Base-by-base conservation (phyloP, 352 stramenopile species). In the Phytophthora ramorum region DNA sequence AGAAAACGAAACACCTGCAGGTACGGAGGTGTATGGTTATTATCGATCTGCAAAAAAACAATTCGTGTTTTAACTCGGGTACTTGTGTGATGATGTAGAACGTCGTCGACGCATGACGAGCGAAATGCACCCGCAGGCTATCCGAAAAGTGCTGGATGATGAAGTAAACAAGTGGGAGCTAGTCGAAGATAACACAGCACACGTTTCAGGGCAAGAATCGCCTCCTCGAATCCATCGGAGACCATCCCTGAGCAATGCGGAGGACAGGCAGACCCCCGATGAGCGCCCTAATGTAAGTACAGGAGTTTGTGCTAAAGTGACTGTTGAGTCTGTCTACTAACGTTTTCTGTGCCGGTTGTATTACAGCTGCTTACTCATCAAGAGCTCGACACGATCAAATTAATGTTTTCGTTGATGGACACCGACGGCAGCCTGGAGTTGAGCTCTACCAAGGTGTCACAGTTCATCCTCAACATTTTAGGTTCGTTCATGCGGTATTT, bases 361-460 rank as follows among this genome's bases (percentile, higher is more conserved):
- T 14, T 34, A 5, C 30, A 91, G 85, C 55, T 76, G 2, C 79
- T 95, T n/a, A 74, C 75, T 4, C 50, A 67, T 12, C 51, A 83
- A 55, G 85, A 95, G 58, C 70, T 95, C 6, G 83, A 95, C 35
- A 89, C 84, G 50, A 71, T 91, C 19, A 95, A 95, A 55, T 60
- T 95, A 1, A 84, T 91, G 30, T 95, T 95, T 46, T 90, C 83
- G 14, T 68, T 95, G 6, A 85, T 95, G 60, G 87, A 95, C 58
- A 87, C 82, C 7, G 83, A 93, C 32, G 85, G 87, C 3, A 91
- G 78, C 28, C 85, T 92, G 65, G 78, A 77, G 17, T 61, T 95
- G 13, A 85, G 58, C 28, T 71, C 67, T 1, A 37, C 58, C 3
- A 85, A 95, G 50, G 69, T 95, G 28, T 71, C 67, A 6, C 74